Evolutionary conservation across 164 flowering plant genomes (phyloP).

Genomic region (Houttuynia cordata): DNA sequence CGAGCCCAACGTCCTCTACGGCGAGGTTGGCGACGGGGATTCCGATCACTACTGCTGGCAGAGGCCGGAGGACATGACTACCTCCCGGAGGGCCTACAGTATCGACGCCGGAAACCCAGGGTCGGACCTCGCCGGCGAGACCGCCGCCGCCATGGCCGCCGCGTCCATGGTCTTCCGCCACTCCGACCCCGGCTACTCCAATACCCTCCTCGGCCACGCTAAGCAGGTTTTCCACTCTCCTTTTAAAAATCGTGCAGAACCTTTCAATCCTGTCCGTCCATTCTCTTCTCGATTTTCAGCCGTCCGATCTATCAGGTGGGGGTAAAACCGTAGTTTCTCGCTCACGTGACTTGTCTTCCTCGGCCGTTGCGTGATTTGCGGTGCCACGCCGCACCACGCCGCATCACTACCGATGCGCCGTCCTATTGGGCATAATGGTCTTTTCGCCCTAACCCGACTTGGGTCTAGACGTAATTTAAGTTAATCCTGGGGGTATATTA

Average conservation of each 20-base stretch:
- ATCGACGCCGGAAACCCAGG: slow-evolving; percentile 71
- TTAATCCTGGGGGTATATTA: too few species aligned
- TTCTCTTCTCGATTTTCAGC: background rate
- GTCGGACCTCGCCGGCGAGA: slow-evolving; percentile 88
- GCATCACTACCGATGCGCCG: too few species aligned
- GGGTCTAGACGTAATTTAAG: too few species aligned
- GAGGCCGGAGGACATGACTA: slow-evolving; percentile 94
- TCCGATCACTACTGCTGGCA: slow-evolving; percentile 94
- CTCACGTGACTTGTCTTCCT: too few species aligned
- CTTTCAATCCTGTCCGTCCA: slow-evolving; percentile 4
- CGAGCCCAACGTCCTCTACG: slow-evolving; percentile 66
- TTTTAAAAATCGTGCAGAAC: background rate
- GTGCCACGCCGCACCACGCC: background rate
- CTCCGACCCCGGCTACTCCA: slow-evolving; percentile 53
- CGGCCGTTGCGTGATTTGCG: background rate
- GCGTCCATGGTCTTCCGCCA: slow-evolving; percentile 74
- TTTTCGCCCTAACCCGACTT: too few species aligned
- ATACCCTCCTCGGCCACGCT: slow-evolving; percentile 55
- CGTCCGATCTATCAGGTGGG: too few species aligned
- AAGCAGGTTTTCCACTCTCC: slow-evolving; percentile 37
- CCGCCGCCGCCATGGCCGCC: slow-evolving; percentile 95
- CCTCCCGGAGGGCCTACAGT: slow-evolving; percentile 57
- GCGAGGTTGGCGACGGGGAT: slow-evolving; percentile 79
- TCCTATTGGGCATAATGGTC: too few species aligned
- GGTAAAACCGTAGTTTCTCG: too few species aligned